Conservation (phyloP, 1,284 basidiomycete genomes). For the Leucoagaricus sp. region DNA sequence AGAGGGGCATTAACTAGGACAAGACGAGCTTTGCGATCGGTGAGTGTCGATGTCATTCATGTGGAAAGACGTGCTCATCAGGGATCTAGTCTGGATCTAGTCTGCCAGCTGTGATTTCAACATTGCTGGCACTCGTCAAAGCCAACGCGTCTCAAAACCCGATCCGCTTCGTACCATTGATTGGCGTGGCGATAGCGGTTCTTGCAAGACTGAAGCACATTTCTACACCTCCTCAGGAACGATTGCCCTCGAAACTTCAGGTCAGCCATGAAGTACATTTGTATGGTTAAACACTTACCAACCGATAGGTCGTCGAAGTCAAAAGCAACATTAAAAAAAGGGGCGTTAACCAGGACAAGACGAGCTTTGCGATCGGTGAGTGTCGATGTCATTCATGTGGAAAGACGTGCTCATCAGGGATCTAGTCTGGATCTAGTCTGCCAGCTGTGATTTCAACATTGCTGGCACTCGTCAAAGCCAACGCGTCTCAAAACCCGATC, state of each 20-base stretch:
- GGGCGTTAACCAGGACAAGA: slow-evolving; percentile 59
- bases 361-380: slow-evolving; percentile 65
- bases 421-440: slow-evolving; percentile 49
- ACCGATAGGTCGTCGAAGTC: slow-evolving; percentile 46
- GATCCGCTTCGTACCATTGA: slow-evolving; percentile 48
- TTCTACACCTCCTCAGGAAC: slow-evolving; percentile 41
- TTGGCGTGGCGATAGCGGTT: slow-evolving; percentile 66
- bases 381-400: slow-evolving; percentile 12
- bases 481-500: slow-evolving; percentile 41
- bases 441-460: slow-evolving; percentile 50
- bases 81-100: slow-evolving; percentile 44
- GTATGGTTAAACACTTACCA: neutral
- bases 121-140: slow-evolving; percentile 52
- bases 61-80: neutral
- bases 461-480: slow-evolving; percentile 49
- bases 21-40: slow-evolving; percentile 65
- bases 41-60: slow-evolving; percentile 31
- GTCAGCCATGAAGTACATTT: slow-evolving; percentile 26
- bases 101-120: slow-evolving; percentile 49
- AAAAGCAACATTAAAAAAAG: slow-evolving; percentile 62
- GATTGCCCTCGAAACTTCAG: slow-evolving; percentile 46
- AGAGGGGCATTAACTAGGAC: slow-evolving; percentile 60
- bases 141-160: slow-evolving; percentile 41
- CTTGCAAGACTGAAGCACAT: slow-evolving; percentile 58
- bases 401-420: neutral